Conservation (phyloP, 768 basidiomycete species). For the Leucocoprinus sp. region DNA sequence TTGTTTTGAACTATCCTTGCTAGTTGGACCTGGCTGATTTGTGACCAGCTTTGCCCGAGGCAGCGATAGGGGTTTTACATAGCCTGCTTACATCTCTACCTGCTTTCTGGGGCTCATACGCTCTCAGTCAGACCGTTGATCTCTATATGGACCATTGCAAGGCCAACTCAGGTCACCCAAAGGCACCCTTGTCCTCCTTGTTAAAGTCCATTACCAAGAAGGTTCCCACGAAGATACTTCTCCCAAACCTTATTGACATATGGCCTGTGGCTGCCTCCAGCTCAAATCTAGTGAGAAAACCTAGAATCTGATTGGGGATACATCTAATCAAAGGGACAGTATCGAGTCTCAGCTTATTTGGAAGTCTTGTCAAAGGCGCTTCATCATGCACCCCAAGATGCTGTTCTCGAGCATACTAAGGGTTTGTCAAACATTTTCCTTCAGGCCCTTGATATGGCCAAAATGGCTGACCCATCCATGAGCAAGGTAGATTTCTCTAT, state of each 20-base stretch:
- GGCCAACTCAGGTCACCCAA: slow-evolving; percentile 23
- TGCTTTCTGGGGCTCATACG: slow-evolving; percentile 66
- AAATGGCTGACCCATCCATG: slow-evolving; percentile 20
- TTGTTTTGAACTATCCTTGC: neutral
- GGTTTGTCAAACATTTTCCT: slow-evolving; percentile 71
- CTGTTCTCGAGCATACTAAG: slow-evolving; percentile 60
- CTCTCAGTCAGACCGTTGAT: slow-evolving; percentile 46
- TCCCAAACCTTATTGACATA: slow-evolving; percentile 54
- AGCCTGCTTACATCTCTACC: slow-evolving; percentile 70
- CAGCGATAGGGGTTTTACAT: slow-evolving; percentile 45
- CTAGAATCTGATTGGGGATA: neutral
- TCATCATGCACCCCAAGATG: slow-evolving; percentile 53
- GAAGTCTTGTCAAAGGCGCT: slow-evolving; percentile 58
- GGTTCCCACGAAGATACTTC: slow-evolving; percentile 54
- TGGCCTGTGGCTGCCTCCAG: slow-evolving; percentile 36
- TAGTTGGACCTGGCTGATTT: slow-evolving; percentile 5
- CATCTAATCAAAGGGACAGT: slow-evolving; percentile 17
- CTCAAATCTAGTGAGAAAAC: slow-evolving; percentile 25
- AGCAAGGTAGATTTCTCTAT: slow-evolving; percentile 5
- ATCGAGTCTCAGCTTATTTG: slow-evolving; percentile 49
- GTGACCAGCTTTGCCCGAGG: slow-evolving; percentile 22
- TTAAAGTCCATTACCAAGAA: slow-evolving; percentile 65
- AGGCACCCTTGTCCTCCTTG: slow-evolving; percentile 32
- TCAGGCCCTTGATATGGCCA: slow-evolving; percentile 59
- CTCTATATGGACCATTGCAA: slow-evolving; percentile 44